phyloP scores from a whole-genome alignment of 1,139 yeast genomes.

The Lodderomyces elongisporus region DNA sequence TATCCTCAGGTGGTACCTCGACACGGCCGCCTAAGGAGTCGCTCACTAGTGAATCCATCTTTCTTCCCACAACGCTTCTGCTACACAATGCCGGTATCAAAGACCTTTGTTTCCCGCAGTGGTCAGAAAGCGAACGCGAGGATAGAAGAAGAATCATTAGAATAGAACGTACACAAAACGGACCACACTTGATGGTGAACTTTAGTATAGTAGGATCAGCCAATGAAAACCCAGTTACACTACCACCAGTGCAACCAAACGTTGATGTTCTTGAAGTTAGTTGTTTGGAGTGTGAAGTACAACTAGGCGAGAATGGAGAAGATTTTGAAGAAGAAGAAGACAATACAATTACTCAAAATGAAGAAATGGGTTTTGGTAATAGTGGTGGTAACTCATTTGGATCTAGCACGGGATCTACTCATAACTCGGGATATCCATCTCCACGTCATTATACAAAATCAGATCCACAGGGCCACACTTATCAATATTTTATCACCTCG shows the following conservation, averaged over 20 bases:
- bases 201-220: constrained; percentile 53
- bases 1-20: constrained; percentile 54
- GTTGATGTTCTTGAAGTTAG: constrained; percentile 56
- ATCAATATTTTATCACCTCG: constrained; percentile 54
- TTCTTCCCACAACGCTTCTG: constrained; percentile 42
- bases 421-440: constrained; percentile 6
- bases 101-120: constrained; percentile 46
- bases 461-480: constrained; percentile 16
- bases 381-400: neutral
- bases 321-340: constrained; percentile 20
- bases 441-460: constrained; percentile 12
- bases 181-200: constrained; percentile 40
- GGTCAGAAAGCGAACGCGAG: constrained; percentile 41
- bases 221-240: constrained; percentile 38
- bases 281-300: constrained; percentile 46
- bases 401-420: constrained; percentile 8
- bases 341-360: neutral
- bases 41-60: constrained; percentile 26
- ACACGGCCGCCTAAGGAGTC: constrained; percentile 52
- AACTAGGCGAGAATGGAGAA: constrained; percentile 23
- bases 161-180: constrained; percentile 50
- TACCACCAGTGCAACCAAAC: constrained; percentile 27
- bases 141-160: constrained; percentile 56
- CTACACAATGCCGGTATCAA: constrained; percentile 41
- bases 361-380: neutral